Evolutionary conservation across 2,329 filamentous ascomycete genomes (phyloP).

Genomic region (Orbilia ellipsospora): DNA sequence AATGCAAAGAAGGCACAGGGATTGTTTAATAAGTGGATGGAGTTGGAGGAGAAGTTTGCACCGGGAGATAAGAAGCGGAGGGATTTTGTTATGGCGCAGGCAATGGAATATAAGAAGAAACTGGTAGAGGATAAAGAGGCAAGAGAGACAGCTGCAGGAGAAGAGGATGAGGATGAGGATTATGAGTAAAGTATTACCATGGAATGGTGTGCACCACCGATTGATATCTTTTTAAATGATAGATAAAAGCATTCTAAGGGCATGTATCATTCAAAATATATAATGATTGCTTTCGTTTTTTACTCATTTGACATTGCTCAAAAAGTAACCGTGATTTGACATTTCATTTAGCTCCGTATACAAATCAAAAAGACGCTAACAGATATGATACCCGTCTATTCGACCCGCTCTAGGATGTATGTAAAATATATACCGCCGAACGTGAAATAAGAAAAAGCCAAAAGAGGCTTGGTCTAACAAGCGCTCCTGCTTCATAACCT

Average conservation of each 20-base stretch:
- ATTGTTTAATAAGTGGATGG: constrained; percentile 91
- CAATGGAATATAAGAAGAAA: constrained; percentile 75
- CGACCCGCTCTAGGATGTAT: constrained; percentile 33
- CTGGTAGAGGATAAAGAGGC: constrained; percentile 63
- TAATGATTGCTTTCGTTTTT: constrained; percentile 3
- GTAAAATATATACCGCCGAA: constrained; percentile 1
- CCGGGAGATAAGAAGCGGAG: constrained; percentile 74
- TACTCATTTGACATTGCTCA: neutral
- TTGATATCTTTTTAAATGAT: neutral
- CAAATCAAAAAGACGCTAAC: constrained; percentile 9
- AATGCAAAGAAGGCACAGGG: constrained; percentile 85
- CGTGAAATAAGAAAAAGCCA: constrained; percentile 27
- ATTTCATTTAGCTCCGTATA: neutral
- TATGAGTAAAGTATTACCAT: neutral
- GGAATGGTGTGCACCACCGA: neutral
- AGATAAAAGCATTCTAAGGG: constrained; percentile 20
- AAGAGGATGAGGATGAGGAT: neutral
- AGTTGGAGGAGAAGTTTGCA: constrained; percentile 79
- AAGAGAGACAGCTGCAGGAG: constrained; percentile 13
- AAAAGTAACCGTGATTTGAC: neutral
- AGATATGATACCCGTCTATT: constrained; percentile 20
- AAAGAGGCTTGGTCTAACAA: constrained; percentile 1
- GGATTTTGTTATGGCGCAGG: constrained; percentile 76
- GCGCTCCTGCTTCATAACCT: neutral
- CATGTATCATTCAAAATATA: constrained; percentile 33